Conservation (phyloP, 225 moss, liverwort and hornwort species). For the Pleurozium schreberi region DNA sequence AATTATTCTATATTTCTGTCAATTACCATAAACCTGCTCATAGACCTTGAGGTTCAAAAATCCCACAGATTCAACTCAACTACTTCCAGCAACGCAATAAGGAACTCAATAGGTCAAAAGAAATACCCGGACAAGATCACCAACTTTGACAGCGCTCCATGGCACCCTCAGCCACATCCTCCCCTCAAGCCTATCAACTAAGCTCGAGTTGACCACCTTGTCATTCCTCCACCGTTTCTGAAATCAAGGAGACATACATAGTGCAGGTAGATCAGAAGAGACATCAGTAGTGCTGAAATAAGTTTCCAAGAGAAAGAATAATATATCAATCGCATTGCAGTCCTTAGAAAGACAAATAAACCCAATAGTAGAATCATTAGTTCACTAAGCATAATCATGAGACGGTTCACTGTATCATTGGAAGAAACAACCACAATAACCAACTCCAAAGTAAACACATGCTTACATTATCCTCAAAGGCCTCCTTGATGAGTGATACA, state of each 20-base stretch:
- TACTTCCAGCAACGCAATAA: neutral
- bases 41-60: neutral
- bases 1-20: neutral
- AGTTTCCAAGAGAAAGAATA: neutral
- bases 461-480: conserved; percentile 78
- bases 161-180: conserved; percentile 66
- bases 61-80: neutral
- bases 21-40: neutral
- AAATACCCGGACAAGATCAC: conserved; percentile 62
- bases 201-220: conserved; percentile 76
- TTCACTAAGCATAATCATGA: neutral
- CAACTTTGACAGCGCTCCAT: conserved; percentile 73
- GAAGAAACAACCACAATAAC: neutral
- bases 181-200: conserved; percentile 66
- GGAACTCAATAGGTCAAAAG: neutral
- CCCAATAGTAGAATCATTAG: neutral
- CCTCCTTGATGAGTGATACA: conserved; percentile 82
- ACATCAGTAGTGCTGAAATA: neutral
- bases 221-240: conserved; percentile 87
- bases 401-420: neutral
- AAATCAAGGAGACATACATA: neutral
- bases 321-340: neutral
- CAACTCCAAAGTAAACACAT: neutral
- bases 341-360: neutral
- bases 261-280: neutral